Evolutionary conservation across 352 stramenopile species (phyloP), one percentile per base, ranked within the genome.

Genomic region (Pythium aphanidermatum): DNA sequence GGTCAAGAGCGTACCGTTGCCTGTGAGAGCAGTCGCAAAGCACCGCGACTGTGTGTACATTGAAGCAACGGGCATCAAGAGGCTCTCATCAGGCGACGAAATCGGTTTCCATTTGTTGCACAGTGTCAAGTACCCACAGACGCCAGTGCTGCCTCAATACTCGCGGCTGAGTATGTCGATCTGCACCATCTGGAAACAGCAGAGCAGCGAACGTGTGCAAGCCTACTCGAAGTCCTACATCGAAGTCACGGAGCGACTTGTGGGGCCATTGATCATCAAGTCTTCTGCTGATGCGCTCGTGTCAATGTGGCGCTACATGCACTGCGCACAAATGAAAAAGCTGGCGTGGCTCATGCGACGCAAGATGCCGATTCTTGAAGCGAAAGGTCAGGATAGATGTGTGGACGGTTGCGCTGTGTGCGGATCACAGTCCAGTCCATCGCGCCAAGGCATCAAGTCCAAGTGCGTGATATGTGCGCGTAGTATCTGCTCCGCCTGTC

Each of bases 321-420:
- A 81, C 26, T 87, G 75, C 48, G 63, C 65, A 12, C 66, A 74
- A 16, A 81, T 83, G 70, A 77, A 78, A 33, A 88, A 85, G 46
- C 60, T 85, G n/a, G 46, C 75, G 50, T 87, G 75, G 72, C 62
- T 78, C 40, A 38, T 57, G 35, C 40, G 41, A 9, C 47, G 54
- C 28, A 46, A 50, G 37, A 54, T 31, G 36, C 44, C 43, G 5
- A 12, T 54, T 5, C 34, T 50, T 2, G 51, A 60, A 16, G 51
- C 37, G 19, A 36, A 26, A 4, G n/a, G n/a, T n/a, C n/a, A n/a
- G n/a, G n/a, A n/a, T n/a, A n/a, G n/a, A n/a, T n/a, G n/a, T n/a
- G n/a, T n/a, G 11, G 14, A 21, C 3, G 27, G 50, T 28, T 62
- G 54, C 25, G 40, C 28, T 12, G 46, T 53, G 31, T 62, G 54